Evolutionary conservation across 2,329 filamentous ascomycete species (phyloP), one percentile per base, ranked within the genome.

Genomic region (Ophiostoma sp.): DNA sequence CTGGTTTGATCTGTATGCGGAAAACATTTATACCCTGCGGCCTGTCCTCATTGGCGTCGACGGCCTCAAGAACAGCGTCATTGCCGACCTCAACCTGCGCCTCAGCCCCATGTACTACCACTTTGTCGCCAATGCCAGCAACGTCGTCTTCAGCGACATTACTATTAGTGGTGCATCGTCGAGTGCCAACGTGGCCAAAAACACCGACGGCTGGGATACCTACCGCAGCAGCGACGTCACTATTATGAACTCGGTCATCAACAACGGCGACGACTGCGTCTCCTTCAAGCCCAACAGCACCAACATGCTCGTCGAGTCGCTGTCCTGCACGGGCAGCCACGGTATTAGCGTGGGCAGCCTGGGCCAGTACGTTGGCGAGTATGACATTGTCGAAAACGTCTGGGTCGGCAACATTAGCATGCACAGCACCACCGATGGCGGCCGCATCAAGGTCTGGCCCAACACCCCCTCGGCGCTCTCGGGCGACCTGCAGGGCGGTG

Each of bases 231-330:
- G 81, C 31, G 88, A 88, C 70, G 85, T 91, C 69, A 85, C 89
- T 0, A 91, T 92, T 66, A 88, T 91, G 78, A 88, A 92, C 79
- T 89, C 86, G 0, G 81, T 87, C 45, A 86, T 92, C 74, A 85
- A 89, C 78, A 92, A 91, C 76, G 89, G 89, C 50, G 90, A 92
- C 78, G 85, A 91, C 78, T 91, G 89, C 75, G 87, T 91, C 55
- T 87, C 87, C 0, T 89, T 90, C 83, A 91, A 90, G 80, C 88
- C 88, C 12, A 90, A 90, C 80, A 86, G 83, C 76, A 89, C 87
- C 52, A 82, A 89, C 75, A 86, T 90, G 22, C 79, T 90, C 31
- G 85, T 90, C 8, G 86, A 90, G 78, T 89, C 88, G 76, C 82
- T 90, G 3, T 80, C 84, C 75, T 91, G 89, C 82, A 90, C 88